Conservation (phyloP, 306 rosid genomes). For the Astragalus membranaceus region DNA sequence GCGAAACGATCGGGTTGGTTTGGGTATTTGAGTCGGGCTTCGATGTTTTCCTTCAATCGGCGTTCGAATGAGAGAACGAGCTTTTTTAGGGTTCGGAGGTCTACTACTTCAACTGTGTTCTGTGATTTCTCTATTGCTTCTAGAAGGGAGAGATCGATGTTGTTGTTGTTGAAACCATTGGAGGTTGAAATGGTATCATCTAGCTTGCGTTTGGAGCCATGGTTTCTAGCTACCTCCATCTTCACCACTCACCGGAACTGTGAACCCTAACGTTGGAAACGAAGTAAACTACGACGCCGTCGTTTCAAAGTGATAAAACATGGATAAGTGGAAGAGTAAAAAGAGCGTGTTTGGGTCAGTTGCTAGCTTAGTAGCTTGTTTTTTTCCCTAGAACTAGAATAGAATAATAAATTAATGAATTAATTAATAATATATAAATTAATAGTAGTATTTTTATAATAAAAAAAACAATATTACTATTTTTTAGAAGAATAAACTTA, state of each 20-base stretch:
- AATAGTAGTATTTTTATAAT: no score
- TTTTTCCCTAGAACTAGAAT: no score
- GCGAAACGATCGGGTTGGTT: conserved; percentile 86
- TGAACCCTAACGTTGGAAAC: conserved; percentile 10
- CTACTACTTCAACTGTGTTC: conserved; percentile 47
- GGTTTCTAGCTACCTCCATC: conserved; percentile 44
- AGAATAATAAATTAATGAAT: no score
- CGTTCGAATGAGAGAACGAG: conserved; percentile 86
- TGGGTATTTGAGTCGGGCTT: conserved; percentile 82
- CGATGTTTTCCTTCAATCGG: conserved; percentile 79
- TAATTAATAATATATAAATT: no score
- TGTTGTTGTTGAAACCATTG: conserved; percentile 15
- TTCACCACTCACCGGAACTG: conserved; percentile 20
- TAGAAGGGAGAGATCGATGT: conserved; percentile 57
- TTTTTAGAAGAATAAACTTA: no score
- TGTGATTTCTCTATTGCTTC: conserved; percentile 84
- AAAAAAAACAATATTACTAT: no score
- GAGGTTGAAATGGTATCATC: conserved; percentile 34
- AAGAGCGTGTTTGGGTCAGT: no score
- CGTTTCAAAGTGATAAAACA: not conserved
- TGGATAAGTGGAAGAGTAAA: no score
- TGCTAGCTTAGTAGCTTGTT: no score
- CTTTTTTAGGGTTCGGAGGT: conserved; percentile 64
- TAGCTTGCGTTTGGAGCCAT: conserved; percentile 57
- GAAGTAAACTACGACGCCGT: not conserved